Conservation (phyloP, 2,329 filamentous ascomycete species). For the Thermothelomyces thermophilus region DNA sequence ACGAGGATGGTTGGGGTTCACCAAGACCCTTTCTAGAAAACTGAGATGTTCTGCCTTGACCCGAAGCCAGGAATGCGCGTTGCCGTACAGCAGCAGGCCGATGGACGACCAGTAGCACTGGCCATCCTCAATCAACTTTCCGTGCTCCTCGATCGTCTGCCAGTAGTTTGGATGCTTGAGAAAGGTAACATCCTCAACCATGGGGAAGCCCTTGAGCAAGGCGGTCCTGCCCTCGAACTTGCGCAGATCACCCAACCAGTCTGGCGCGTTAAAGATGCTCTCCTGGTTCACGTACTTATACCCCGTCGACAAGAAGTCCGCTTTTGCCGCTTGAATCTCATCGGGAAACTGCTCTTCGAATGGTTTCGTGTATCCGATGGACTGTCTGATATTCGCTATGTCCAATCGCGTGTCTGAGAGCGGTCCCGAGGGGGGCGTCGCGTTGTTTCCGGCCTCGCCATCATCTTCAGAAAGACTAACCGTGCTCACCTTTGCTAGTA, state of each 20-base stretch:
- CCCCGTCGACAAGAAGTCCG: not conserved
- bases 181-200: slow-evolving; percentile 31
- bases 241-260: slow-evolving; percentile 11
- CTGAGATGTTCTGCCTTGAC: slow-evolving; percentile 32
- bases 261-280: slow-evolving; percentile 2
- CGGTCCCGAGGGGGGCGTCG: not conserved
- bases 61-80: slow-evolving; percentile 22
- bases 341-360: not conserved
- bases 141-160: not conserved
- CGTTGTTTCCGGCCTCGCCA: not conserved
- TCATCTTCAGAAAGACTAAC: not conserved
- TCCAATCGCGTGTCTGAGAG: not conserved
- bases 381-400: not conserved
- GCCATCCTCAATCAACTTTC: slow-evolving; percentile 4
- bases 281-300: slow-evolving; percentile 5
- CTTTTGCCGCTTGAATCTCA: not conserved
- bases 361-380: not conserved
- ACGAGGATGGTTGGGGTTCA: slow-evolving; percentile 24
- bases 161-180: slow-evolving; percentile 24
- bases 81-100: slow-evolving; percentile 27
- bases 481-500: not conserved
- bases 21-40: slow-evolving; percentile 26
- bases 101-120: slow-evolving; percentile 32
- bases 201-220: slow-evolving; percentile 28
- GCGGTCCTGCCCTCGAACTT: not conserved